phyloP scores from a whole-genome alignment of 352 stramenopile species.

The Phytophthora tentaculata region DNA sequence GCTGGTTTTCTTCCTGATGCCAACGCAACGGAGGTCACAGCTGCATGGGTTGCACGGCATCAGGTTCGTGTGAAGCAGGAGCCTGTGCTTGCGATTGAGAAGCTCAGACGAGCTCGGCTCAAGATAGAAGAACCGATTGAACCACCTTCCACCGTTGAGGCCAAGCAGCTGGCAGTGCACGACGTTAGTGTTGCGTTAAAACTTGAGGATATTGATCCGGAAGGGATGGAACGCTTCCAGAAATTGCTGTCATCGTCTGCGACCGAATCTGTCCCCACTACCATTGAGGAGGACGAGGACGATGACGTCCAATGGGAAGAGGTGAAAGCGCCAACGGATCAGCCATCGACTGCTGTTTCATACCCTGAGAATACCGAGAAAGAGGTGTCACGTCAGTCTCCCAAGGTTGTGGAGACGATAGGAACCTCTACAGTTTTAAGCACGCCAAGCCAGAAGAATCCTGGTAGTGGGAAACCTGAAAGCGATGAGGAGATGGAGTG shows the following conservation, averaged over 20 bases:
- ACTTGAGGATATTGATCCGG: slow-evolving; percentile 39
- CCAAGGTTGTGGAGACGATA: background rate
- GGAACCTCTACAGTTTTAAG: background rate
- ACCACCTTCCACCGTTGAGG: background rate
- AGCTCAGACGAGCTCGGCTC: slow-evolving; percentile 37
- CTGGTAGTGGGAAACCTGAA: slow-evolving; percentile 8
- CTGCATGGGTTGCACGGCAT: slow-evolving; percentile 48
- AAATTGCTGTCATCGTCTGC: slow-evolving; percentile 47
- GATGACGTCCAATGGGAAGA: slow-evolving; percentile 53
- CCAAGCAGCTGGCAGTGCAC: slow-evolving; percentile 2
- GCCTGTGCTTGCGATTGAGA: slow-evolving; percentile 54
- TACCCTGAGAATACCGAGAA: background rate
- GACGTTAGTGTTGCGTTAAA: slow-evolving; percentile 58
- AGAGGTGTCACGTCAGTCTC: background rate
- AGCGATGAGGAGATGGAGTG: slow-evolving; percentile 56
- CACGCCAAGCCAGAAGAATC: background rate
- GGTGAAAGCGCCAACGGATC: slow-evolving; percentile 6
- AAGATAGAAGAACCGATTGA: slow-evolving; percentile 12
- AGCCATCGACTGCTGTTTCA: background rate
- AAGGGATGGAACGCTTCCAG: slow-evolving; percentile 32
- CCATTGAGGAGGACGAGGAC: slow-evolving; percentile 33
- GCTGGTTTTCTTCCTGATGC: slow-evolving; percentile 21
- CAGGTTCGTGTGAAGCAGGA: slow-evolving; percentile 49
- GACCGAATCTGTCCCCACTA: slow-evolving; percentile 22
- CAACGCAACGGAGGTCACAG: slow-evolving; percentile 25